These are phyloP conservation scores for Malus hybrid DNA, from an alignment of 331 rosid genomes.

Conservation along the genomic window DNA sequence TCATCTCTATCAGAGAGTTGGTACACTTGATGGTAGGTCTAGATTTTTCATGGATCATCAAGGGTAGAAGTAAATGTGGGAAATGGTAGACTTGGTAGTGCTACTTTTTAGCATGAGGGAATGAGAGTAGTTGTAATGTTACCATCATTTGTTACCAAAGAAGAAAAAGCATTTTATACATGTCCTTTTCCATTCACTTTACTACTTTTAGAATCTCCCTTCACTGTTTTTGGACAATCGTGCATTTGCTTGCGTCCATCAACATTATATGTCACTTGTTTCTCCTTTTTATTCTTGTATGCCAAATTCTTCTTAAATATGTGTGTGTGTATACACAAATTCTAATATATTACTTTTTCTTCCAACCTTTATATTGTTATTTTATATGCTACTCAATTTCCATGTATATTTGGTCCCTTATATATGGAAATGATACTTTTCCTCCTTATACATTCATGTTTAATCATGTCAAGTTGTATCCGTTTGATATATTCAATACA, in stretches of 20 bases:
- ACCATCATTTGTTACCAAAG: slow-evolving; percentile 36
- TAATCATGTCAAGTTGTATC: not conserved
- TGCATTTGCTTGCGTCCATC: slow-evolving; percentile 30
- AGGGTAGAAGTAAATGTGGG: not conserved
- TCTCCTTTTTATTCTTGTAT: not conserved
- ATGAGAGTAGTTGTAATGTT: slow-evolving; percentile 59
- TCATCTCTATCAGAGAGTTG: no score
- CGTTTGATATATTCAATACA: not conserved
- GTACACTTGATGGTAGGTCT: no score
- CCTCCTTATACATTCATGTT: not conserved
- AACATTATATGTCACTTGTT: slow-evolving; percentile 5
- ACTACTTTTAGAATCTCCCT: slow-evolving; percentile 17
- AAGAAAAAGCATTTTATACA: slow-evolving; percentile 3
- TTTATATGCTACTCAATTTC: no score
- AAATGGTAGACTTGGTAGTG: slow-evolving; percentile 1
- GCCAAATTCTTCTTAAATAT: not conserved
- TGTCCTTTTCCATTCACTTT: slow-evolving; percentile 36
- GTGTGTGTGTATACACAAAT: not conserved
- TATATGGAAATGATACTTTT: no score
- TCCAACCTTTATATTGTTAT: no score
- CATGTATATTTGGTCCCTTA: not conserved
- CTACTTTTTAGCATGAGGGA: slow-evolving; percentile 38
- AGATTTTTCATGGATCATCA: not conserved
- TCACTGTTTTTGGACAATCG: slow-evolving; percentile 18
- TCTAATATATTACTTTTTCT: not conserved